These are phyloP conservation scores for Polytrichum commune DNA, from an alignment of 225 moss, liverwort and hornwort genomes.

Conservation along the genomic window DNA sequence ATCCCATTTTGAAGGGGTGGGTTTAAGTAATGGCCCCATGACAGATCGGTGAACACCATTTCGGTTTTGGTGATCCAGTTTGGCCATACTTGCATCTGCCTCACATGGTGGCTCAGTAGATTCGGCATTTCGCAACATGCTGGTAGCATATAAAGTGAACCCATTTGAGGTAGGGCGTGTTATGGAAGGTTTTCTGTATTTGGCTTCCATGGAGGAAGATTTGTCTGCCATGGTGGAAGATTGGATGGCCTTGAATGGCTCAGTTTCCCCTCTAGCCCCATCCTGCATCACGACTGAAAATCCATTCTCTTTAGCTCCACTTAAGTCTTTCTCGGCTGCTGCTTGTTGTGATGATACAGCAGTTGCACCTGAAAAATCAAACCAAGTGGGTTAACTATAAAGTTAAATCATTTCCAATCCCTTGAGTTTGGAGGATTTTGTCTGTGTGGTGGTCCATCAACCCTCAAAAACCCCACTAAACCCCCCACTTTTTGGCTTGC, in stretches of 20 bases:
- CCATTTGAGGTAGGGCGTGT: constrained; percentile 32
- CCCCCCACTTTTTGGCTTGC: too few relatives aligned
- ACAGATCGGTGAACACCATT: constrained; percentile 9
- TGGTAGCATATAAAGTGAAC: constrained; percentile 84
- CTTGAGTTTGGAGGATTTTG: too few relatives aligned
- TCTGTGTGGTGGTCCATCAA: too few relatives aligned
- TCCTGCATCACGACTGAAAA: constrained; percentile 19
- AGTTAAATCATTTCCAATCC: too few relatives aligned
- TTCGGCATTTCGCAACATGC: constrained; percentile 47
- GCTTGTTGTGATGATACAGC: neutral
- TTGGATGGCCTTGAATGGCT: constrained; percentile 19
- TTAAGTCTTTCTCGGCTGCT: constrained; percentile 1
- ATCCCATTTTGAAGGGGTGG: constrained; percentile 98
- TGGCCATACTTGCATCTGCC: constrained; percentile 33
- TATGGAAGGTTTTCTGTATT: constrained; percentile 22
- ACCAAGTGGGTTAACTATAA: too few relatives aligned
- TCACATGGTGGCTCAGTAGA: too few relatives aligned
- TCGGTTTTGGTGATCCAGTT: constrained; percentile 33
- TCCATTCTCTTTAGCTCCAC: constrained; percentile 38
- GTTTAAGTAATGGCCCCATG: constrained; percentile 61
- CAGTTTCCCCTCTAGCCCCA: constrained; percentile 29
- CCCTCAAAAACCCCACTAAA: too few relatives aligned
- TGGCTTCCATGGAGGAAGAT: constrained; percentile 23
- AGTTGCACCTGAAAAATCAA: too few relatives aligned
- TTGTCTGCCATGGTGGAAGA: constrained; percentile 54